Percentiles rank a stretch among this genome's conserved stretches.
Conservation (phyloP, 2,329 filamentous ascomycete species). For the Geosmithia flava region DNA sequence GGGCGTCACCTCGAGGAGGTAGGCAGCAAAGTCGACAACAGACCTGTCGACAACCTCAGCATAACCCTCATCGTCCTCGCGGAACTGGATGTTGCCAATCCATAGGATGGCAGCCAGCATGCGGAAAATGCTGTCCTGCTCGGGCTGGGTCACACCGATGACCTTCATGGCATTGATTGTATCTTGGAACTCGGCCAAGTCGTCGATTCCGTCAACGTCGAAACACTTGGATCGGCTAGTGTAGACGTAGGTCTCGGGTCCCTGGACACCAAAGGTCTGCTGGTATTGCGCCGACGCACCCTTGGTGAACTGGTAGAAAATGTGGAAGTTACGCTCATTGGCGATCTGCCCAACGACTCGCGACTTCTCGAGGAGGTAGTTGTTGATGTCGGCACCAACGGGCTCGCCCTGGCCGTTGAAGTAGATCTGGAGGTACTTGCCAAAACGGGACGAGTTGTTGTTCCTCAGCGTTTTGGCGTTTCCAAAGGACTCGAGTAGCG, state of each 20-base stretch:
- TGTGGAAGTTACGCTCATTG: constrained; percentile 97
- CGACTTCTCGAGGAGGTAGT: constrained; percentile 92
- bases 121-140: constrained; percentile 94
- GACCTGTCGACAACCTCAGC: constrained; percentile 79
- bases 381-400: constrained; percentile 93
- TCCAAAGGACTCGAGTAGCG: constrained; percentile 90
- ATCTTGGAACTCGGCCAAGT: constrained; percentile 76
- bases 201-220: constrained; percentile 89
- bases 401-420: constrained; percentile 90
- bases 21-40: constrained; percentile 88
- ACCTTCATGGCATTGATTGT: constrained; percentile 90
- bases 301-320: constrained; percentile 98
- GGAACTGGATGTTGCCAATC: constrained; percentile 88
- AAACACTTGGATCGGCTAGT: constrained; percentile 91
- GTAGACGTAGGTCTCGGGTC: constrained; percentile 85
- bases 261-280: constrained; percentile 80
- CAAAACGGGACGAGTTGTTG: constrained; percentile 97
- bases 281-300: constrained; percentile 79
- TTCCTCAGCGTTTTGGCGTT: constrained; percentile 97
- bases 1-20: constrained; percentile 78
- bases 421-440: constrained; percentile 95
- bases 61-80: constrained; percentile 80
- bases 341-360: constrained; percentile 89
- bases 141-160: constrained; percentile 75
- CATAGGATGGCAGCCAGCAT: constrained; percentile 87